Evolutionary conservation across 2,329 filamentous ascomycete species (phyloP), one percentile per base, ranked within the genome.

Genomic region (Pseudogymnoascus pannorum): DNA sequence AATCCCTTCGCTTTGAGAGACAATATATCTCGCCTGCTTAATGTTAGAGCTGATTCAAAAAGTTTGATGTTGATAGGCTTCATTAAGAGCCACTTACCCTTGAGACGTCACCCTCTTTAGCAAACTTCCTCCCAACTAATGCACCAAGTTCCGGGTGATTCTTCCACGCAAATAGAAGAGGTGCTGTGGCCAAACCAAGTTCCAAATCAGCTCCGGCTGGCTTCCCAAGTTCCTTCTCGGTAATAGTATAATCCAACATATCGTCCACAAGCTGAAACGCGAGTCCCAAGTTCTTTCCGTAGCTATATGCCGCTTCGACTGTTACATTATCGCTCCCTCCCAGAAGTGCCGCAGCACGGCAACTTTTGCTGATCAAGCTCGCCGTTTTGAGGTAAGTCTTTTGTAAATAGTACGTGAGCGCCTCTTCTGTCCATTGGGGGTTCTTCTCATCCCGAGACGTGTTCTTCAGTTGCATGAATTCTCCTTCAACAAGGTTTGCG

Each of bases 381-480:
- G 94, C 94, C 1, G 91, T 95, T 79, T 99, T 99, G 68, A 99
- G 83, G 72, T 99, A 99, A 26, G 94, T 99, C 81, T 99, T 99
- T 73, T 97, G 91, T 58, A 99, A 80, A 73, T 99, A 99, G 77
- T 99, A 97, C 24, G 86, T 83, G 64, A 99, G 83, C 1, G 92
- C 89, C 60, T 96, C 90, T 70, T 97, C 91, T 1, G 88, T 94
- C 84, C 89, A 97, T 8, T 82, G 78, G 1, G 93, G 93, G 67
- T 89, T 87, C 66, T 83, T 81, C 79, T 97, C 93, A 72, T 97
- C 93, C 66, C 84, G 81, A 51, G 89, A 90, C 1, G 94, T 97
- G 75, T 99, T 99, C 78, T 96, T 95, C 69, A 99, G 80, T 79
- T 99, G 94, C 94, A 99, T 99, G 78, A 99, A 97, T 76, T 99